These are phyloP conservation scores for Trypanosomatidae sp. DNA, from an alignment of 208 protist genomes.

Conservation along the genomic window DNA sequence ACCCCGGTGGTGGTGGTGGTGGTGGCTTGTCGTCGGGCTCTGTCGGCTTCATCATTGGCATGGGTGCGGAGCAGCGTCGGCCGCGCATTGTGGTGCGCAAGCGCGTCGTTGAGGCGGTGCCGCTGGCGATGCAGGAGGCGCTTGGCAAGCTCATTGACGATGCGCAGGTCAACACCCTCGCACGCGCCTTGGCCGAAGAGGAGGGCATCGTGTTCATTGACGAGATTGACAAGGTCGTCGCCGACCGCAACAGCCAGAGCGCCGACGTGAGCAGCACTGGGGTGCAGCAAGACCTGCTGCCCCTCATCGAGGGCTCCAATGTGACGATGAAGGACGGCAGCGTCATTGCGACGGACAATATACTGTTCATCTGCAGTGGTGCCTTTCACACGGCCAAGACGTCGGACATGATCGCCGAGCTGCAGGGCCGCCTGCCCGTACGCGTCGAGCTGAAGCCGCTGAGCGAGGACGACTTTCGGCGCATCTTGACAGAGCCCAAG, in stretches of 20 bases:
- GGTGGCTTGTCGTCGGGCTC: constrained; percentile 41
- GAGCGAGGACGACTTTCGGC: constrained; percentile 90
- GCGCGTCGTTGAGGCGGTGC: constrained; percentile 63
- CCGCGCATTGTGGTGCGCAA: constrained; percentile 49
- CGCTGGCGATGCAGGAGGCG: constrained; percentile 73
- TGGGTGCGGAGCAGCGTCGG: constrained; percentile 25
- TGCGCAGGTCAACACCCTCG: constrained; percentile 71
- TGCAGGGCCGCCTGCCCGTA: constrained; percentile 95
- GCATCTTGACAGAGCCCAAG: constrained; percentile 95
- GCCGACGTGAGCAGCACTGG: constrained; percentile 88
- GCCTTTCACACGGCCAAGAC: constrained; percentile 93
- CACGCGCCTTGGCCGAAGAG: constrained; percentile 73
- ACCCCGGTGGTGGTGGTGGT: background rate
- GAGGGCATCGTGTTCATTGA: constrained; percentile 98
- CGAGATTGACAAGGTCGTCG: constrained; percentile 97
- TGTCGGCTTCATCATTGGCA: constrained; percentile 48
- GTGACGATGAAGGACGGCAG: constrained; percentile 95
- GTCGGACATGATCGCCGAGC: constrained; percentile 90
- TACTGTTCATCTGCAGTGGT: constrained; percentile 96
- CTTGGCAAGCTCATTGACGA: constrained; percentile 86
- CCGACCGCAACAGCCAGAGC: constrained; percentile 21
- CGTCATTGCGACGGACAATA: constrained; percentile 93
- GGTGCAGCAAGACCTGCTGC: constrained; percentile 96
- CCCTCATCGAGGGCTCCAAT: constrained; percentile 94
- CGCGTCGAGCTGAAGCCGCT: constrained; percentile 96